Base-by-base conservation (phyloP, 495 filamentous ascomycete species). In the Bathelium albidoporum region DNA sequence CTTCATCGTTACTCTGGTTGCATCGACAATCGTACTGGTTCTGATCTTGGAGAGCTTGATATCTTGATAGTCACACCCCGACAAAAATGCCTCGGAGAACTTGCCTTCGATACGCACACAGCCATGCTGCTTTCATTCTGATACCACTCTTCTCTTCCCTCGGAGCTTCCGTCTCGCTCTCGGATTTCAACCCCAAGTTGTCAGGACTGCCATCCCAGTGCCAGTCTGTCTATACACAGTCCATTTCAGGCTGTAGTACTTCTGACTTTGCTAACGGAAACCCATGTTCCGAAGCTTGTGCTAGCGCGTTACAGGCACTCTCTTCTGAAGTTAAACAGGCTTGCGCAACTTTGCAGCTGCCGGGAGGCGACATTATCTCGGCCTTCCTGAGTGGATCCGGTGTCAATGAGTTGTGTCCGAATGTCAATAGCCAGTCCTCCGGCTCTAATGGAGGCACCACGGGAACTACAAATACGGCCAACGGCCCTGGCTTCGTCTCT, bases 221-320 rank as follows among this genome's bases (percentile, higher is more conserved):
- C 65, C 12, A 66, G 11, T 62, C 29, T 18, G 43, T 70, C 26
- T 73, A 73, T 55, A 68, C 60, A 32, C 10, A 18, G 12, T 11
- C 32, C 16, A 73, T 73, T 22, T 14, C 68, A n/a, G 72, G 63
- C 32, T 78, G 76, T 67, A 65, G 61, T 10, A 18, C 65, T 18
- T 61, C 64, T 7, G 76, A 78, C 59, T 76, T 76, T 63, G 62
- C 49, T 14, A 43, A 52, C 34, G 53, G 59, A 41, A 55, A 59
- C 20, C 49, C 55, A 26, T 78, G 76, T 59, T 75, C 71, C 12
- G 1, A 60, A 2, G 29, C 41, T 29, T 78, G 76, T 58, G 63
- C 75, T 28, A 58, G 28, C 24, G 73, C 64, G 28, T 69, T 78
- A 11, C 32, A 73, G 41, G 60, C 61, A 11, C 34, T 76, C 18